Evolutionary conservation across 2,329 filamentous ascomycete species (phyloP), one percentile per base, ranked within the genome.

Genomic region (Stemphylium lycopersici): DNA sequence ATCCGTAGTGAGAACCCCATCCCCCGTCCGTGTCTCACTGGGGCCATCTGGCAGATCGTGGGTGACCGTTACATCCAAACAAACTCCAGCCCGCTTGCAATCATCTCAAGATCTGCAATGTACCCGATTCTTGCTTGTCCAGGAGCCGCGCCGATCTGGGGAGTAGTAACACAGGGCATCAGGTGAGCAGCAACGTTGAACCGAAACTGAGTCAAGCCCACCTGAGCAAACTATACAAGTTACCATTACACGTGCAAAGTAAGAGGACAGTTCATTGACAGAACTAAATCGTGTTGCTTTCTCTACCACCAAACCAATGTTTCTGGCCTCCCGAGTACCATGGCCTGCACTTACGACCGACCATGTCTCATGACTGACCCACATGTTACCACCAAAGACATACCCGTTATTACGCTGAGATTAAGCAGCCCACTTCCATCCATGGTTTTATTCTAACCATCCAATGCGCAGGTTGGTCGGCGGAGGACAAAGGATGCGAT

Each of bases 151-250:
- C 43, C 41, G 22, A 32, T 45, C 38, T 29, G 18, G 12, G 13
- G 13, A 26, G 49, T 52, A n/a, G 49, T 52, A n/a, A 42, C 50
- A 52, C 48, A 26, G 24, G 22, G 11, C 48, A 24, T 22, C 48
- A 51, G 32, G 22, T 43, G 47, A 50, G 47, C 31, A 29, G 18
- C 39, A 31, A 29, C 32, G 4, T 36, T 33, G 36, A 48, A 22
- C 34, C 24, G 5, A 20, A 11, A 5, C 24, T 13, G 13, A 33
- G 20, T 33, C 22, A 45, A 31, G 22, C 16, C 31, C 18, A 22
- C 8, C 18, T 20, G 11, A 4, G 13, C 6, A 22, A 20, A 24
- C 32, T 11, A 12, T 15, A 16, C 15, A 16, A 12, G 7, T 32
- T 6, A 22, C 31, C 13, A 20, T 45, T 12, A 20, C 42, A 34